Evolutionary conservation across 176 grass and related monocot species (phyloP), one percentile per base, ranked within the genome.

Genomic region (Secale cereale): DNA sequence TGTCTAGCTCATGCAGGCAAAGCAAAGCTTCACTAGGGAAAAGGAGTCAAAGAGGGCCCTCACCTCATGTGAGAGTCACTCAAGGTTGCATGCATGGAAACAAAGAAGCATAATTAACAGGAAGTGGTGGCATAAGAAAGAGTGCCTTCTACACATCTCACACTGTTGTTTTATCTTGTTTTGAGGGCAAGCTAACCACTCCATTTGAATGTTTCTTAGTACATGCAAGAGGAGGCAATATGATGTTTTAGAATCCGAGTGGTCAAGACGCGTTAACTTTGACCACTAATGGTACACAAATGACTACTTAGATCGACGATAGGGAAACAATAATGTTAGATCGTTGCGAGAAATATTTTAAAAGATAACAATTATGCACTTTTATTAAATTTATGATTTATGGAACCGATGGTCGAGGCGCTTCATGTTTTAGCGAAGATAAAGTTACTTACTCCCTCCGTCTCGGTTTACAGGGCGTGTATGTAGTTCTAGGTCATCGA

Each of bases 21-120:
- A 86, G 78, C 76, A 86, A 71, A 48, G 48, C 64, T 81, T 85
- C 79, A 28, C 72, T 52, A 72, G 76, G 33, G 74, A 88, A 89
- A 91, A 90, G 86, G 86, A 89, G 92, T 94, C 92, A 94, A 94
- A 91, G 83, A 84, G 81, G 81, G 89, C 89, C 89, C 92, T 78
- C 85, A 78, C 86, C 84, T 89, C 92, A 89, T 91, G 92, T 94
- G 92, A 91, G 80, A 68, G 86, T 91, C 92, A 91, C 92, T 94
- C 82, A 75, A 81, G 64, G 70, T 20, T 79, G 76, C 45, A 83
- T 26, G 80, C 74, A 65, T 81, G 65, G 59, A 73, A 87, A 68
- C 88, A 83, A 90, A 85, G 26, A 35, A 92, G 70, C 83, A 80
- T 70, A 61, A 66, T 22, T 60, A 16, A 32, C 70, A 82, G 65